phyloP scores from a whole-genome alignment of 805 yeast genomes.

The Starmerella sirachaensis region DNA sequence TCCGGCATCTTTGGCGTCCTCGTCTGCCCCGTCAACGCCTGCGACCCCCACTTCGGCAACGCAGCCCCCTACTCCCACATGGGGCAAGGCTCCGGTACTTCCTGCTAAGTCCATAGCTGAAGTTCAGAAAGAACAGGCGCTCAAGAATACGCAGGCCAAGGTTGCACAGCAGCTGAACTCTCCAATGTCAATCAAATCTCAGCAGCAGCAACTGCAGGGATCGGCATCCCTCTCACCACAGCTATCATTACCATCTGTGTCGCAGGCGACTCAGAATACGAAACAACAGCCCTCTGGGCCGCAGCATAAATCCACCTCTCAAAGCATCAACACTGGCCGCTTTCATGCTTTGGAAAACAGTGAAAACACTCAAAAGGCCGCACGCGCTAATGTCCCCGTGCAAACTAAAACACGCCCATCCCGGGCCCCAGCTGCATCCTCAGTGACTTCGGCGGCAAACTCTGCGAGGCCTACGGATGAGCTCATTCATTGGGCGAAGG shows the following conservation, averaged over 20 bases:
- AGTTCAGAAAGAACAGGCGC: conserved; percentile 28
- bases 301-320: not conserved
- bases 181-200: not conserved
- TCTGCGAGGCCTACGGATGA: conserved; percentile 27
- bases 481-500: conserved; percentile 33
- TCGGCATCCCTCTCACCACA: too few relatives aligned
- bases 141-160: conserved; percentile 1
- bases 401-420: not conserved
- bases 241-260: too few relatives aligned
- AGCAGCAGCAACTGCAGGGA: not conserved
- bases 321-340: not conserved
- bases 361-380: not conserved
- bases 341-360: not conserved
- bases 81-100: conserved; percentile 19
- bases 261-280: too few relatives aligned
- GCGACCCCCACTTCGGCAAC: not conserved
- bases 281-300: not conserved
- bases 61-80: conserved; percentile 15
- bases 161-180: not conserved
- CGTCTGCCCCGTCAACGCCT: conserved; percentile 2
- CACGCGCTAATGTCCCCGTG: conserved; percentile 1
- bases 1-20: conserved; percentile 6
- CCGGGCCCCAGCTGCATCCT: conserved; percentile 2
- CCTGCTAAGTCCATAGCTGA: conserved; percentile 29
- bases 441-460: conserved; percentile 15